These are phyloP conservation scores for Elsinoe perseae DNA, from an alignment of 2,329 filamentous ascomycete species.

Conservation along the genomic window DNA sequence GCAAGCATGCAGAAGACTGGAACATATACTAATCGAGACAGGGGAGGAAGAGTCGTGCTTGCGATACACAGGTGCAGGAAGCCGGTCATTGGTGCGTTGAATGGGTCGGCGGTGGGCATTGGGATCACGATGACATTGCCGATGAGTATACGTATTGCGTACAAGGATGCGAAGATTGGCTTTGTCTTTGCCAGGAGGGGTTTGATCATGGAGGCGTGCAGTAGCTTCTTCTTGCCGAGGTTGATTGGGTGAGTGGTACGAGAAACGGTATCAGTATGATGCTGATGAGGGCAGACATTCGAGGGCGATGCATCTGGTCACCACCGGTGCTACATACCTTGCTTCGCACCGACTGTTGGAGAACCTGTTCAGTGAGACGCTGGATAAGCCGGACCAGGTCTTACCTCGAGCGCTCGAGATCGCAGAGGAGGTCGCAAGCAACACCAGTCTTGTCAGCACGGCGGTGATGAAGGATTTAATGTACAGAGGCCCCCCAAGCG, in stretches of 20 bases:
- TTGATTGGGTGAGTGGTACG: conserved; percentile 49
- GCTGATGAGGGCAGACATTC: conserved; percentile 25
- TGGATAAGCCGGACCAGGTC: conserved; percentile 52
- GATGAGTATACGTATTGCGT: conserved; percentile 48
- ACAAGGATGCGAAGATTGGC: conserved; percentile 56
- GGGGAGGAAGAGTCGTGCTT: conserved; percentile 41
- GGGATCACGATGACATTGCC: conserved; percentile 54
- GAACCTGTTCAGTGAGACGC: conserved; percentile 58
- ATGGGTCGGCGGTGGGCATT: conserved; percentile 50
- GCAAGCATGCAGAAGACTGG: not conserved
- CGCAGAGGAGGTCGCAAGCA: conserved; percentile 58
- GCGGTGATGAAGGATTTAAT: conserved; percentile 66
- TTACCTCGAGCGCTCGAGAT: conserved; percentile 57
- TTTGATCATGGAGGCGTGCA: conserved; percentile 64
- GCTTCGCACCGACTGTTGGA: conserved; percentile 42
- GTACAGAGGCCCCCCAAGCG: conserved; percentile 50
- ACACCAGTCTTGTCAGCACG: conserved; percentile 57
- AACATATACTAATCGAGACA: conserved; percentile 19
- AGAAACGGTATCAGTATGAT: not conserved
- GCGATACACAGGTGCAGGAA: conserved; percentile 53
- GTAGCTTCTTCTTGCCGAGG: conserved; percentile 63
- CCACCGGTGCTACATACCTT: conserved; percentile 56
- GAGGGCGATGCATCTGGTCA: conserved; percentile 56
- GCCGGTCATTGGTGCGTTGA: conserved; percentile 48
- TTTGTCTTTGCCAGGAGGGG: conserved; percentile 67